Evolutionary conservation across 1,284 basidiomycete species (phyloP).

Genomic region (Vanrija sp.): DNA sequence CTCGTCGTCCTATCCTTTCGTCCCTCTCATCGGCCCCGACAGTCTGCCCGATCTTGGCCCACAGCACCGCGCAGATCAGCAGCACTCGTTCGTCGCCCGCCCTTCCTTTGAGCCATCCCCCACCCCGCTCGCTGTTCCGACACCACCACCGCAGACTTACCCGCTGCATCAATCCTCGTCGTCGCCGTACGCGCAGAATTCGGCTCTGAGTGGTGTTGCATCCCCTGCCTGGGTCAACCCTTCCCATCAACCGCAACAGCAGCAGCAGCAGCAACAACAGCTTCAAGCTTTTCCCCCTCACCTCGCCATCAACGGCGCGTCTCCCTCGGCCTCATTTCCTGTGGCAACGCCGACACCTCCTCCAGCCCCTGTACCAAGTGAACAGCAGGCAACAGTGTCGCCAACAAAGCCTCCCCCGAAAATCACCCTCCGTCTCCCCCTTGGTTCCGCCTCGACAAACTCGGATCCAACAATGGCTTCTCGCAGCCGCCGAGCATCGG

Average conservation of each 20-base stretch:
- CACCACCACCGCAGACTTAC: background rate
- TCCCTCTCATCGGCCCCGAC: background rate
- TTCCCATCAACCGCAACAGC: background rate
- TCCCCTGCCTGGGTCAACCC: background rate
- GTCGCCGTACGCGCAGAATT: background rate
- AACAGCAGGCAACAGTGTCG: background rate
- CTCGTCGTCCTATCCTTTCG: background rate
- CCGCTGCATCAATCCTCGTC: slow-evolving; percentile 7
- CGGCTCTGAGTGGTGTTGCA: too few relatives aligned
- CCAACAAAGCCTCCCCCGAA: slow-evolving; percentile 8
- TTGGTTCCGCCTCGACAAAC: background rate
- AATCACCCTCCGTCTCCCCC: slow-evolving; percentile 18
- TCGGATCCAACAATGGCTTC: background rate
- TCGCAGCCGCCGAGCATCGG: background rate
- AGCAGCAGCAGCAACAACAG: slow-evolving; percentile 2
- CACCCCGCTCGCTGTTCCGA: background rate
- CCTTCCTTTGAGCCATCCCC: background rate
- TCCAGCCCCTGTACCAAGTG: background rate
- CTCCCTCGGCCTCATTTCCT: too few relatives aligned
- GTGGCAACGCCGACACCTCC: too few relatives aligned
- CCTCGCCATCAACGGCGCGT: too few relatives aligned
- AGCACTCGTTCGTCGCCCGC: background rate
- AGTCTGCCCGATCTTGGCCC: background rate
- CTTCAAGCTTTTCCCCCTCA: background rate
- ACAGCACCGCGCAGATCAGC: background rate